These are phyloP conservation scores for Lecanosticta acicola DNA, from an alignment of 2,329 filamentous ascomycete genomes.

Conservation along the genomic window DNA sequence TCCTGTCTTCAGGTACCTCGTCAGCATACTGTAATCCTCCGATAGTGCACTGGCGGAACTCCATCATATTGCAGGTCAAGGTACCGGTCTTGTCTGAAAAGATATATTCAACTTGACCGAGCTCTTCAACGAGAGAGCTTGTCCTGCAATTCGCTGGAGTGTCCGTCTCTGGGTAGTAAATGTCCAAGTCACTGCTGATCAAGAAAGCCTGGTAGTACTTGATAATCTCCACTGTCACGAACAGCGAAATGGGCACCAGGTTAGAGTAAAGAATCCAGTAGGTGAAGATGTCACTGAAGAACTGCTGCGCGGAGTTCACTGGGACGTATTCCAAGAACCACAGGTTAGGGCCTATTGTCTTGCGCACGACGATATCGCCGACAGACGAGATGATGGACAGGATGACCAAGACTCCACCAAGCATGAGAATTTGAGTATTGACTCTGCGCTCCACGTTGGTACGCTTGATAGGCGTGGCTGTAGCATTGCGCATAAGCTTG, in stretches of 20 bases:
- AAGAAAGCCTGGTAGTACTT: conserved; percentile 98
- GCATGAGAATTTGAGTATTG: conserved; percentile 85
- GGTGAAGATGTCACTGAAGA: conserved; percentile 91
- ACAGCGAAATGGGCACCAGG: conserved; percentile 92
- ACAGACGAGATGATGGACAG: conserved; percentile 87
- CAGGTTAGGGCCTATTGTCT: conserved; percentile 57
- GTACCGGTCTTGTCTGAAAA: conserved; percentile 98
- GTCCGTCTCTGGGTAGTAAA: conserved; percentile 93
- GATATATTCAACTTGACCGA: conserved; percentile 97
- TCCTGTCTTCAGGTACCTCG: conserved; percentile 83
- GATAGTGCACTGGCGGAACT: conserved; percentile 93
- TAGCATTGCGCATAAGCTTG: conserved; percentile 97
- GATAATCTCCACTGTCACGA: conserved; percentile 94
- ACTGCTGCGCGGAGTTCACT: conserved; percentile 63
- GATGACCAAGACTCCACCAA: conserved; percentile 74
- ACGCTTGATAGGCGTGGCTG: conserved; percentile 92
- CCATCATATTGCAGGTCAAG: conserved; percentile 97
- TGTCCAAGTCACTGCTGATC: conserved; percentile 95
- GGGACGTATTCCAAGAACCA: conserved; percentile 64
- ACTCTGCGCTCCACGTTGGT: conserved; percentile 93
- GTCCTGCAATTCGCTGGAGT: conserved; percentile 94
- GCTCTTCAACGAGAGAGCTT: conserved; percentile 90
- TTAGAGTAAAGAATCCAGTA: conserved; percentile 99
- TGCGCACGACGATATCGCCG: conserved; percentile 77
- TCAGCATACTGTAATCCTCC: conserved; percentile 90